These are phyloP conservation scores for Phanerochaete carnosa DNA, from an alignment of 768 basidiomycete genomes.

Conservation along the genomic window DNA sequence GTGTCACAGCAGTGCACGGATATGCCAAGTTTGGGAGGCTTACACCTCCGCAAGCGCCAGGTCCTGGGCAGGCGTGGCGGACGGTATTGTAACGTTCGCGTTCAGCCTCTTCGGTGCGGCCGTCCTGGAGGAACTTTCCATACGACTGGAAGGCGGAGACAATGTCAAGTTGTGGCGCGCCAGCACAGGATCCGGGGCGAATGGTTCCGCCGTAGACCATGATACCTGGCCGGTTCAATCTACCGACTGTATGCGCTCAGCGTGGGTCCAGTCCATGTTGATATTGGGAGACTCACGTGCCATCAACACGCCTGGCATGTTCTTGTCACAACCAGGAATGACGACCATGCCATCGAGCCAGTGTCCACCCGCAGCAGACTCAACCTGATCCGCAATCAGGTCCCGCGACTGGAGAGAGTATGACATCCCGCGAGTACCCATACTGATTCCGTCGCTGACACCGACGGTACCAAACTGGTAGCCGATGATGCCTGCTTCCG, in stretches of 20 bases:
- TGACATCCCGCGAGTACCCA: constrained; percentile 92
- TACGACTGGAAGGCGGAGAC: constrained; percentile 98
- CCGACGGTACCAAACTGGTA: constrained; percentile 98
- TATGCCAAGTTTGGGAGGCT: constrained; percentile 30
- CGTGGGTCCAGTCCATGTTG: no score
- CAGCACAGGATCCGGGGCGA: constrained; percentile 87
- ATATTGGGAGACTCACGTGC: constrained; percentile 59
- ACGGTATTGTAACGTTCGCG: constrained; percentile 80
- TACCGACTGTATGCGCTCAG: constrained; percentile 58
- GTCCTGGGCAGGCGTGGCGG: constrained; percentile 93
- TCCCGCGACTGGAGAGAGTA: constrained; percentile 98
- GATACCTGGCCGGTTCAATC: constrained; percentile 91
- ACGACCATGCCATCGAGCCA: constrained; percentile 98
- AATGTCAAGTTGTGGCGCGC: constrained; percentile 85
- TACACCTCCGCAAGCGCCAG: constrained; percentile 97
- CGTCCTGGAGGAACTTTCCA: constrained; percentile 91
- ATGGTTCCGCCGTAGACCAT: constrained; percentile 99
- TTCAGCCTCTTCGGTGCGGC: constrained; percentile 81
- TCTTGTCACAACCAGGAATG: constrained; percentile 98
- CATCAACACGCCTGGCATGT: constrained; percentile 99
- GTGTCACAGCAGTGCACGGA: background rate
- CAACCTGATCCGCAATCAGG: constrained; percentile 95
- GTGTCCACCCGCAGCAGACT: constrained; percentile 94
- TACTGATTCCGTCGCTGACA: constrained; percentile 98
- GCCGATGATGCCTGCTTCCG: constrained; percentile 70